Evolutionary conservation across 768 basidiomycete species (phyloP), one percentile per base, ranked within the genome.

Genomic region (Kwoniella pini): DNA sequence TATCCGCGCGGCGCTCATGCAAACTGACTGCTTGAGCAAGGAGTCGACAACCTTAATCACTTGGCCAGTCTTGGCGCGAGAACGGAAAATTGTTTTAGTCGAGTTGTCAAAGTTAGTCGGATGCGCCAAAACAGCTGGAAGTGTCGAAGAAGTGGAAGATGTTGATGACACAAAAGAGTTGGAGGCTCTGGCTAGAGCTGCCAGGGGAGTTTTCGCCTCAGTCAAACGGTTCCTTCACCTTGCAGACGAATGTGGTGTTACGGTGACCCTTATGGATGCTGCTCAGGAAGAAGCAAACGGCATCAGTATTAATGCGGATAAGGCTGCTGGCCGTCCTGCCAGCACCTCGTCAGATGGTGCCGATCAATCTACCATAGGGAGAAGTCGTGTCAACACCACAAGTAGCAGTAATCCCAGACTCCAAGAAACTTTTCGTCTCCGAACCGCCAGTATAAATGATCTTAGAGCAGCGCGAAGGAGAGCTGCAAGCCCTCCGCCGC

Each of bases 1-100:
- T 54, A 91, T 98, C 46, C 88, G 94, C 30, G 85, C 87, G 27
- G 88, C 95, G 17, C 83, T 99, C 43, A 85, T 87, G 27, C 84
- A 88, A 11, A 87, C 91, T 15, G 89, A 89, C 59, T 94, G 91
- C 56, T 82, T 96, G 22, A 85, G 87, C 39, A 87, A 90, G 44
- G 91, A 95, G 64, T 88, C 91, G 0, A 82, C 83, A 0, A 79
- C 89, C 21, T 83, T 99, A 19, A 84, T 83, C 64, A 82, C 80
- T 45, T 86, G 85, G 68, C 84, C 88, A 0, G 61, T 81, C 3
- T 82, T 99, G 36, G 85, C 85, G 3, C 83, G 86, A 56, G 89
- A 91, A 71, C 86, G 95, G 42, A 89, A 90, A 72, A 83, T 85
- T 36, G 87, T 99, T 54, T 80, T 98, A 26, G 85, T 87, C 2